Base-by-base conservation (phyloP, 1,284 basidiomycete genomes). In the Entoloma clypeatum region DNA sequence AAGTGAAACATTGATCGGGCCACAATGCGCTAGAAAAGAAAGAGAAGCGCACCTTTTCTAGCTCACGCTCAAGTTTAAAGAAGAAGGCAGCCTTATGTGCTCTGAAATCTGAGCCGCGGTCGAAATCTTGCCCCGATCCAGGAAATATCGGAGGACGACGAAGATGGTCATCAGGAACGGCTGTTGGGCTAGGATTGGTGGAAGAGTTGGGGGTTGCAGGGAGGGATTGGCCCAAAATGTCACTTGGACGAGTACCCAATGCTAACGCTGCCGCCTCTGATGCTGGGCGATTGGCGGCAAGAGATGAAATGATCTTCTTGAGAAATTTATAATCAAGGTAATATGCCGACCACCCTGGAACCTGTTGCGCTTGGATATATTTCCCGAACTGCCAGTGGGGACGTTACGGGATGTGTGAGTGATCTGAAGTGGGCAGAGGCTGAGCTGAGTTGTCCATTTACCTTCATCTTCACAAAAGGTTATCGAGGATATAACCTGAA, bases 271-370 rank as follows among this genome's bases (percentile, higher is more conserved):
- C 89, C 7, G 91, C 89, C 62, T 96, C 93, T 4, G 89, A 83
- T 13, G 85, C 86, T 3, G 93, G 86, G 47, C 87, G 81, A 55
- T 93, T 92, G 28, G 92, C 89, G 43, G 88, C 84, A 48, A 98
- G 80, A n/a, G 95, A 96, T 49, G 96, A 98, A 61, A 99, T 96
- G 59, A 99, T 98, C 78, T 95, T 95, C 71, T 96, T 96, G 62
- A 96, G 75, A 54, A 87, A 87, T 72, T 99, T 99, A 78, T 99
- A 99, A 71, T 99, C 96, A 53, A 98, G 81, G 66, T 99, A 99
- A 70, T 92, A 93, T 21, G 77, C 67, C 16, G 90, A 91, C 96
- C 96, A 99, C 69, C 94, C 94, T 39, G 96, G 93, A 43, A 98
- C 85, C 69, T 97, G 93, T 65, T 95, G 89, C 24, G 89, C 85